phyloP scores from a whole-genome alignment of 2,329 filamentous ascomycete species.

The Ustulina deusta region DNA sequence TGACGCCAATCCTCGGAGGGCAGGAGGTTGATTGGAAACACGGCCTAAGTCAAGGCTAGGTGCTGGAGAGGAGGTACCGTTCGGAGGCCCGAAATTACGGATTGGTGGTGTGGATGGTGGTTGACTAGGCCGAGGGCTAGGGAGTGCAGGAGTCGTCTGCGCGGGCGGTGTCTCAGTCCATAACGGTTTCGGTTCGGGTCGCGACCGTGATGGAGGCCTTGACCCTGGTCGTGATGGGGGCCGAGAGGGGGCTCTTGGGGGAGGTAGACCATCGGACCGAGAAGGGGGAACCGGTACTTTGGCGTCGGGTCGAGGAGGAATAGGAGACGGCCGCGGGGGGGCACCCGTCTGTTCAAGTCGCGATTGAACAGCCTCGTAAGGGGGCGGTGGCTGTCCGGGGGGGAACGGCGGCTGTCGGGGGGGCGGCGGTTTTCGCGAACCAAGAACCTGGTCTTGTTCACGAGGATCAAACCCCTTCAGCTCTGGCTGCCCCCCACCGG shows the following conservation, averaged over 20 bases:
- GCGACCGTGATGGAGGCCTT: slow-evolving; percentile 38
- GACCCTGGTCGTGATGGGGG: slow-evolving; percentile 42
- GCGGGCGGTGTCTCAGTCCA: slow-evolving; percentile 33
- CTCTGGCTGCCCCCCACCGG: slow-evolving; percentile 82
- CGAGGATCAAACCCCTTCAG: slow-evolving; percentile 84
- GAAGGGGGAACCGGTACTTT: slow-evolving; percentile 35
- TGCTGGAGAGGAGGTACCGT: slow-evolving; percentile 61
- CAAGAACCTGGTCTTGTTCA: slow-evolving; percentile 81
- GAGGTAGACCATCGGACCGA: slow-evolving; percentile 41
- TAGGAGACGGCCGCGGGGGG: slow-evolving; percentile 41
- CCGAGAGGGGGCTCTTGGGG: slow-evolving; percentile 36
- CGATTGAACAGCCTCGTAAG: slow-evolving; percentile 44
- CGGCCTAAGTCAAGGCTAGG: slow-evolving; percentile 64
- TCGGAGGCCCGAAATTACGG: slow-evolving; percentile 53
- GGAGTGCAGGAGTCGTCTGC: slow-evolving; percentile 25
- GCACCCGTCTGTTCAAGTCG: slow-evolving; percentile 38
- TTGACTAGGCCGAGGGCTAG: slow-evolving; percentile 44
- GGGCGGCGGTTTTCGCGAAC: slow-evolving; percentile 61
- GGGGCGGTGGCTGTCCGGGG: slow-evolving; percentile 39
- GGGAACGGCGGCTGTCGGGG: slow-evolving; percentile 44
- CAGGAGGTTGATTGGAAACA: slow-evolving; percentile 55
- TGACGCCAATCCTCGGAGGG: slow-evolving; percentile 61
- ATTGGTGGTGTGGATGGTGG: slow-evolving; percentile 45
- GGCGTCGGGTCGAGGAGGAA: slow-evolving; percentile 33
- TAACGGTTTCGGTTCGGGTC: slow-evolving; percentile 41